Percentiles rank a stretch among this genome's conserved stretches.
Conservation (phyloP, 2,329 filamentous ascomycete genomes). For the Gremmenia infestans region DNA sequence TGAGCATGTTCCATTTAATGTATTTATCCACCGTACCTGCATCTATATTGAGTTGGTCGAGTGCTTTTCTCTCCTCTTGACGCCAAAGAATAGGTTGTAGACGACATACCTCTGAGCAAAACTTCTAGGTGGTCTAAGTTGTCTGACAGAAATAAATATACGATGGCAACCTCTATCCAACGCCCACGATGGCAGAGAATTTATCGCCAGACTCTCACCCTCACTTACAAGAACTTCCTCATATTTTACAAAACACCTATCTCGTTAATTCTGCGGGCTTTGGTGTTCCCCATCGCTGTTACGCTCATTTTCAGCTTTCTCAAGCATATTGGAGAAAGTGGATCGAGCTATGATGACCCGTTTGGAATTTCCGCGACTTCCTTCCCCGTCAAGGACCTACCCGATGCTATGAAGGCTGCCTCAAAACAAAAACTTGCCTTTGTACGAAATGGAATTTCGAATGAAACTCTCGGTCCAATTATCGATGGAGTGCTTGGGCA, state of each 20-base stretch:
- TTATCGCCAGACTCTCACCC: slow-evolving; percentile 21
- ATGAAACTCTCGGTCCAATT: slow-evolving; percentile 15
- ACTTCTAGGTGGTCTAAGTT: background rate
- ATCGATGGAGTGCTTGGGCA: slow-evolving; percentile 16
- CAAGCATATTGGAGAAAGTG: slow-evolving; percentile 8
- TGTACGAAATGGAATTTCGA: slow-evolving; percentile 20
- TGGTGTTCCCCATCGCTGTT: slow-evolving; percentile 22
- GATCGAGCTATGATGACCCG: background rate
- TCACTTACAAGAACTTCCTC: slow-evolving; percentile 26
- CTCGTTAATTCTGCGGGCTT: slow-evolving; percentile 16
- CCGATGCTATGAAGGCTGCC: slow-evolving; percentile 14
- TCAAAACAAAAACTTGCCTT: slow-evolving; percentile 20
- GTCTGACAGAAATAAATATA: background rate
- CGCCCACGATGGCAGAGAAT: slow-evolving; percentile 19
- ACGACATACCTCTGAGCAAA: too few species aligned
- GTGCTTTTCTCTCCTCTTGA: background rate
- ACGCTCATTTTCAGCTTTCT: slow-evolving; percentile 22
- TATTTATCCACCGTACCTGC: background rate
- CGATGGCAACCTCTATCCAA: slow-evolving; percentile 11
- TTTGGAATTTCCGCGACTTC: slow-evolving; percentile 15
- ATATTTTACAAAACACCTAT: slow-evolving; percentile 23
- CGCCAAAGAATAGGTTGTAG: background rate
- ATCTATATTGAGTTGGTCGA: background rate
- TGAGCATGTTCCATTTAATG: background rate
- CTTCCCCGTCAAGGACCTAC: slow-evolving; percentile 16